A percentile compares a stretch with the other conserved stretches of the same genome.
These are phyloP conservation scores for Suillus occidentalis DNA, from an alignment of 768 basidiomycete species.

Conservation along the genomic window DNA sequence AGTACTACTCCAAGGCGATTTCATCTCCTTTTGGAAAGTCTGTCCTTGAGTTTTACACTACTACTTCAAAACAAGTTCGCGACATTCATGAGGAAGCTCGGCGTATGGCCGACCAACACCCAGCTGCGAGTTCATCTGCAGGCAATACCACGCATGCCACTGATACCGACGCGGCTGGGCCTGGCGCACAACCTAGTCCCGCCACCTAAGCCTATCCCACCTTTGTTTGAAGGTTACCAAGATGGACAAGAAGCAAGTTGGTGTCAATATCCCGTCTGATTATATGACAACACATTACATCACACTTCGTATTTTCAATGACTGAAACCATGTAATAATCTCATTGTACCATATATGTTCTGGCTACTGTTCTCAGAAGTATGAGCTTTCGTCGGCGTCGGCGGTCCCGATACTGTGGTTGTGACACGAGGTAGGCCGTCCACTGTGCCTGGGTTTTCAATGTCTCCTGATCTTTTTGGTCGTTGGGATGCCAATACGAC, in stretches of 20 bases:
- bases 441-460: background rate
- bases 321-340: background rate
- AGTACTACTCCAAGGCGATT: constrained; percentile 82
- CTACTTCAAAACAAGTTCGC: constrained; percentile 80
- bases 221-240: background rate
- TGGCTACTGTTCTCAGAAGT: background rate
- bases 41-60: constrained; percentile 82
- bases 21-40: constrained; percentile 75
- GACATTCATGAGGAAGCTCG: constrained; percentile 94
- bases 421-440: background rate
- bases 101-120: constrained; percentile 60
- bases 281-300: background rate
- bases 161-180: constrained; percentile 1
- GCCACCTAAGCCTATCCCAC: constrained; percentile 9
- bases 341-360: background rate
- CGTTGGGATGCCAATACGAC: background rate
- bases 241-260: background rate
- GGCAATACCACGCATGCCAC: constrained; percentile 1
- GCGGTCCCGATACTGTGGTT: background rate
- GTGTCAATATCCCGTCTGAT: background rate
- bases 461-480: background rate
- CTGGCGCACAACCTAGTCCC: constrained; percentile 14
- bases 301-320: background rate
- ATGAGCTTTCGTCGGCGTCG: background rate
- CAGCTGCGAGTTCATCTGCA: constrained; percentile 17